These are phyloP conservation scores for Thuidium tamariscinum DNA, from an alignment of 225 moss, liverwort and hornwort species.

Conservation along the genomic window DNA sequence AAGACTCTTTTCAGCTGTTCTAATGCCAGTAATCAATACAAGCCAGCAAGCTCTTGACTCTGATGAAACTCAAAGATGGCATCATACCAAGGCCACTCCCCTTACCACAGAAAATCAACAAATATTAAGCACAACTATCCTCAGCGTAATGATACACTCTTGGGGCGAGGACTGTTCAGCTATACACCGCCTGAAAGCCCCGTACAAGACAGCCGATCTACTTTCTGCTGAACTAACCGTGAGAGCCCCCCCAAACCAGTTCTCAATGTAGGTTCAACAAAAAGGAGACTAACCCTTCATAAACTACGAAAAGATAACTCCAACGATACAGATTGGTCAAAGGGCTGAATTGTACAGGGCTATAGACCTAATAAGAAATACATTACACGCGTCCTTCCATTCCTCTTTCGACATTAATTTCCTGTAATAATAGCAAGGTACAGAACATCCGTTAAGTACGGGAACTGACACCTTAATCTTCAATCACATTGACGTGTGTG, in stretches of 20 bases:
- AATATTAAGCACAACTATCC: neutral
- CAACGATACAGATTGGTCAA: neutral
- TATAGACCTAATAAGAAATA: neutral
- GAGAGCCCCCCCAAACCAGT: neutral
- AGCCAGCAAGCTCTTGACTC: neutral
- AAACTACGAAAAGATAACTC: neutral
- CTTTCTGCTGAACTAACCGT: neutral
- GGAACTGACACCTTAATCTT: constrained; percentile 9
- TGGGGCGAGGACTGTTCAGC: neutral
- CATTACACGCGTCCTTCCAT: neutral
- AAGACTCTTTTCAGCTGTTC: neutral
- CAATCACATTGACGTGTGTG: constrained; percentile 6
- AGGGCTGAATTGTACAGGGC: neutral
- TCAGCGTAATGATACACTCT: neutral
- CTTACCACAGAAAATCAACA: neutral
- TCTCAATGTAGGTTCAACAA: neutral
- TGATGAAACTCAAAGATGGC: neutral
- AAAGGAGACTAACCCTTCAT: neutral
- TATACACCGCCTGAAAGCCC: neutral
- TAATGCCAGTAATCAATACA: neutral
- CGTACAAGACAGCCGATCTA: neutral
- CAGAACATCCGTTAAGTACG: constrained; percentile 6
- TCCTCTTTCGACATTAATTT: neutral
- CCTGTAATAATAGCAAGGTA: neutral
- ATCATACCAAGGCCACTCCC: neutral